phyloP scores from a whole-genome alignment of 176 grass and related monocot genomes.

The Neostapfia colusana region DNA sequence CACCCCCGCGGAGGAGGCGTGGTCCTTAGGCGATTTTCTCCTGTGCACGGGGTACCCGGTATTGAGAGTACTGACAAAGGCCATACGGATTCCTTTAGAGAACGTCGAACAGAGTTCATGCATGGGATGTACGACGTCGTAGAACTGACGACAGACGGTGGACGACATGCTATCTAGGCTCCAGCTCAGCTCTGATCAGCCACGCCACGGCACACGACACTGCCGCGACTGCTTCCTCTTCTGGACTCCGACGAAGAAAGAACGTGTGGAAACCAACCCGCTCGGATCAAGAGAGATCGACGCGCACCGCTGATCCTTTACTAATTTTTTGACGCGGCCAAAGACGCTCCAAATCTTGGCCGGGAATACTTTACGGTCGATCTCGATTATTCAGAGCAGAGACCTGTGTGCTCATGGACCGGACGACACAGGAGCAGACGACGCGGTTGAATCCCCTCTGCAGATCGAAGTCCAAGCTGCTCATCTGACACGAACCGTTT shows the following conservation, averaged over 20 bases:
- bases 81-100: too few relatives aligned
- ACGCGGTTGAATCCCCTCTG: neutral
- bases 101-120: too few relatives aligned
- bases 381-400: neutral
- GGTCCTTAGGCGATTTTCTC: too few relatives aligned
- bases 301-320: neutral
- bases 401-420: neutral
- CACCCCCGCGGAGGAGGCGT: too few relatives aligned
- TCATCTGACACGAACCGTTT: slow-evolving; percentile 10
- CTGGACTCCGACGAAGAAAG: too few relatives aligned
- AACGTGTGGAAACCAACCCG: neutral
- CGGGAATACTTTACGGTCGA: neutral
- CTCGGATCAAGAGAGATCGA: neutral
- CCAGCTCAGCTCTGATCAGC: neutral
- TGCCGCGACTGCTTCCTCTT: too few relatives aligned
- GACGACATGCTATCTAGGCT: neutral
- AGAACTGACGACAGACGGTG: neutral
- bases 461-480: neutral
- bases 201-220: neutral
- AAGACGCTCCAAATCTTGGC: slow-evolving; percentile 21
- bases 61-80: too few relatives aligned
- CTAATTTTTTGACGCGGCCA: neutral
- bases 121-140: too few relatives aligned
- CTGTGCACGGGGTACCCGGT: too few relatives aligned
- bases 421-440: neutral